Base-by-base conservation (phyloP, 2,329 filamentous ascomycete species). In the Ascochyta fabae region DNA sequence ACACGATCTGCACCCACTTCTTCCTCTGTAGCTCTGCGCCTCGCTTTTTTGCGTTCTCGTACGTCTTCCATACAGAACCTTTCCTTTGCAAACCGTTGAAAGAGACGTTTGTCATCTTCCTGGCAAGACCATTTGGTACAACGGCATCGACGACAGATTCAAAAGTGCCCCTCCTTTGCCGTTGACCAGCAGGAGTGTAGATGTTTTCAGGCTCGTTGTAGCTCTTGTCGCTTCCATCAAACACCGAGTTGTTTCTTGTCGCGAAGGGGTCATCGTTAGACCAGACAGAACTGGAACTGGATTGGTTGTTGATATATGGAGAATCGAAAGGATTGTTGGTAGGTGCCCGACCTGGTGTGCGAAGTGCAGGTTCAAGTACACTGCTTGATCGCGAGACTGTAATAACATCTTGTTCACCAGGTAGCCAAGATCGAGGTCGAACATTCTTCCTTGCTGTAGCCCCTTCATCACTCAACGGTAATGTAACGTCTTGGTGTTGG, bases 1-100 rank as follows among this genome's bases (percentile, higher is more conserved):
- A 79, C 5, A 69, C 47, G 1, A 72, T 12, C 49, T 76, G 75
- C 22, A 70, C 70, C 69, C 70, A 76, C 39, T 70, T 65, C 39
- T 69, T 68, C 19, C 75, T 63, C 48, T 75, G 65, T 6, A 68
- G 42, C 26, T 68, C 38, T 19, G 29, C 34, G 12, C 65, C 61
- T 35, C 65, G 61, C 45, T 59, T 39, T 48, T 69, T 69, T 19
- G 67, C 67, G 24, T 67, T 63, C 40, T 69, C 62, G 39, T 67
- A 68, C 3, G 60, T 66, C 35, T 59, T 55, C 42, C 59, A 61
- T 24, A 68, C 44, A 22, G 60, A 64, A 19, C 55, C 62, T 26
- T 45, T 57, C 15, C 62, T 51, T 22, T 54, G 41, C 5, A 60
- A 19, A 15, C 60, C 43, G 24, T 49, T 58, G 54, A 51, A 57